A percentile compares a stretch with the other conserved stretches of the same genome.
Evolutionary conservation across 164 flowering plant species (phyloP).

Genomic region (Magnolia sinica): DNA sequence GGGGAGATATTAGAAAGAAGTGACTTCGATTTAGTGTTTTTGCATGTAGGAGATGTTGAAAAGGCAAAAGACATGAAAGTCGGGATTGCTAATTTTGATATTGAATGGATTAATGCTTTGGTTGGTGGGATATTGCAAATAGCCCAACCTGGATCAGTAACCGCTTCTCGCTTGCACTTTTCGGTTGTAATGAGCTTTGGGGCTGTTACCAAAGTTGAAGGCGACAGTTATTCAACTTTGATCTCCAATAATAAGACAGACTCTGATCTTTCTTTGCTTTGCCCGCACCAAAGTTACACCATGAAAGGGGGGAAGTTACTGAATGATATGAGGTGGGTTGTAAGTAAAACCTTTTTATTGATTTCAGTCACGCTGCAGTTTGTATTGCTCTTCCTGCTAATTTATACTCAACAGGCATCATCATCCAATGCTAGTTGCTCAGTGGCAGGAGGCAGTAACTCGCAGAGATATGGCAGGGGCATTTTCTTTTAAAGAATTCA

Average conservation of each 20-base stretch:
- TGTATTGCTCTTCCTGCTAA: neutral
- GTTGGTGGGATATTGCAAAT: slow-evolving; percentile 49
- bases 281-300: slow-evolving; percentile 81
- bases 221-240: slow-evolving; percentile 27
- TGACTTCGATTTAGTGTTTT: slow-evolving; percentile 69
- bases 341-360: neutral
- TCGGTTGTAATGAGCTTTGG: slow-evolving; percentile 86
- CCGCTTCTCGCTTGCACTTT: slow-evolving; percentile 67
- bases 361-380: neutral
- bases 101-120: slow-evolving; percentile 52
- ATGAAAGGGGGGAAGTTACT: slow-evolving; percentile 54
- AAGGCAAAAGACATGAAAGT: slow-evolving; percentile 20
- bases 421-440: slow-evolving; percentile 76
- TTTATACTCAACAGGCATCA: slow-evolving; percentile 49
- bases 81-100: slow-evolving; percentile 12
- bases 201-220: slow-evolving; percentile 29
- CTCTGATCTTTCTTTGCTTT: slow-evolving; percentile 38
- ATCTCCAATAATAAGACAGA: slow-evolving; percentile 20
- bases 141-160: slow-evolving; percentile 53
- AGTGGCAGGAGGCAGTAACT: slow-evolving; percentile 87
- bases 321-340: slow-evolving; percentile 56
- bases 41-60: slow-evolving; percentile 55
- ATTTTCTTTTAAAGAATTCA: slow-evolving; percentile 69
- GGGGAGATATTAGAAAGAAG: slow-evolving; percentile 47
- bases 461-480: slow-evolving; percentile 66